Base-by-base conservation (phyloP, 2,329 filamentous ascomycete species). In the Coniochaeta prunicola region DNA sequence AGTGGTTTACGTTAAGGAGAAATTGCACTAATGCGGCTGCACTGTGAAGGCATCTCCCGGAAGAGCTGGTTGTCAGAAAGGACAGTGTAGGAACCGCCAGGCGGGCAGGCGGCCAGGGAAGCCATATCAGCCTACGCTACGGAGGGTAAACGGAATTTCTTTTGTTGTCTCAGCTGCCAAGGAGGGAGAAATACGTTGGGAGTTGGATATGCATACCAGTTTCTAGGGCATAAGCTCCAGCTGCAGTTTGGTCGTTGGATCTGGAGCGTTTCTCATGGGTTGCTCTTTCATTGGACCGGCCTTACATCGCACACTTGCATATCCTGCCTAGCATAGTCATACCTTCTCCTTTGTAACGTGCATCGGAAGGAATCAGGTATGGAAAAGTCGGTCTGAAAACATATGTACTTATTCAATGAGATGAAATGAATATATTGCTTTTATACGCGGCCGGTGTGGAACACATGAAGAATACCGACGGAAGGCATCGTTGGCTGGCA, bases 1-100 rank as follows among this genome's bases (percentile, higher is more conserved):
- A 1, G 77, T 87, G 50, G 81, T 91, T 4, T 83, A 86, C 61
- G 73, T 90, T 65, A 83, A 83, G 66, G 85, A 90, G 70, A 81
- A 82, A 61, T 68, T 87, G 56, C 83, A 87, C 65, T 72, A 36
- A 28, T 30, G 45, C n/a, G 24, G 45, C 19, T n/a, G 10, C 3
- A n/a, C 36, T 38, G 17, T 38, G 36, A 17, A 38, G 3, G 33
- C 33, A 9, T 3, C 17, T 36, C 17, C 33, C 6, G 38, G 15
- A 7, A 24, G 3, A 21, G 3, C 21, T 45, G 40, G 13, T 9
- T 6, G 21, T 28, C 21, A 17, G 45, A 50, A 50, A 21, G 45
- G 45, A n/a, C 19, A 28, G 28, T 50, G 28, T 30, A 26, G 24
- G 21, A 17, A 26, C 45, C 45, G 45, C 45, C 4, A 15, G 8